phyloP scores from a whole-genome alignment of 306 rosid genomes.

The Dicorynia guianensis region DNA sequence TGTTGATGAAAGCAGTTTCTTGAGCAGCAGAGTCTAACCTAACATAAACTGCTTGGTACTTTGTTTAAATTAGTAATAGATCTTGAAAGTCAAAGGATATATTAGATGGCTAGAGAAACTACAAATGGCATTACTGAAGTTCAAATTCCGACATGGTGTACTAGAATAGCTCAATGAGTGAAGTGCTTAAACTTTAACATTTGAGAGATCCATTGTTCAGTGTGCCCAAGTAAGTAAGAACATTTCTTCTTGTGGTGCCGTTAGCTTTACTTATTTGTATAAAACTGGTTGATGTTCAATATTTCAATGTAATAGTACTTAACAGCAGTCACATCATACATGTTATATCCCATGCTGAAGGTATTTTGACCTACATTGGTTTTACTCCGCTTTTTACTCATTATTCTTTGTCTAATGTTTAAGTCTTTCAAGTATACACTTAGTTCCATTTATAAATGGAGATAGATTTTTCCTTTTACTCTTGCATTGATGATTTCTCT shows the following conservation, averaged over 20 bases:
- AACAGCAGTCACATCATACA: background rate
- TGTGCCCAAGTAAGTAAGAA: conserved; percentile 12
- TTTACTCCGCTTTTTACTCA: background rate
- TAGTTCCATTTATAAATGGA: background rate
- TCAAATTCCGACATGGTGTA: background rate
- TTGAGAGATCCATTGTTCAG: background rate
- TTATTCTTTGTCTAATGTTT: background rate
- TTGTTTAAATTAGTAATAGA: conserved; percentile 11
- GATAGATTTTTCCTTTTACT: background rate
- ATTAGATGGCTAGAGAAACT: background rate
- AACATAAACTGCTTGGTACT: background rate
- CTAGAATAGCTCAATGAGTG: conserved; percentile 13
- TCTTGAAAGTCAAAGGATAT: conserved; percentile 15
- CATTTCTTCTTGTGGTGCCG: background rate
- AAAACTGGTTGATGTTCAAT: conserved; percentile 3
- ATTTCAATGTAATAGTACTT: background rate
- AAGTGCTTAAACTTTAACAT: background rate
- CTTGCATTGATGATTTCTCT: background rate
- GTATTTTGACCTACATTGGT: conserved; percentile 9
- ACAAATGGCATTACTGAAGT: background rate
- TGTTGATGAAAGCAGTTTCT: conserved; percentile 11
- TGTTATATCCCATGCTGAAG: background rate
- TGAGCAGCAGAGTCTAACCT: background rate
- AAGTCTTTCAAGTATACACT: background rate
- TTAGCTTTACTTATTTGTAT: background rate